Evolutionary conservation across 805 yeast species (phyloP).

Genomic region (Monosporozyma solicola): DNA sequence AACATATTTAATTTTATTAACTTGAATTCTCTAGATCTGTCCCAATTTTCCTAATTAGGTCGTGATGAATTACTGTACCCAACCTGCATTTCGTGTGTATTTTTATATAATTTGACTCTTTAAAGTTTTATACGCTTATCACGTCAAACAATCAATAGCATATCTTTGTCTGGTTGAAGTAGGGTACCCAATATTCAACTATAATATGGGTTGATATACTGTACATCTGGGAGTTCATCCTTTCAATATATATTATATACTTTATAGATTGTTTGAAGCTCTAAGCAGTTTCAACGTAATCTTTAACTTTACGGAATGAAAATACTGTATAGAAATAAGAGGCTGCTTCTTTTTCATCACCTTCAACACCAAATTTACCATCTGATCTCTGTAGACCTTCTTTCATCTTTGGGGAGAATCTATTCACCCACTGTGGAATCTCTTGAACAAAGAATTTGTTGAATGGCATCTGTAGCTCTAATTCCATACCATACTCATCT

Average conservation of each 20-base stretch:
- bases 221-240: background rate
- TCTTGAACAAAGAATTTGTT: conserved; percentile 75
- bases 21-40: background rate
- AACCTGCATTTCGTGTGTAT: background rate
- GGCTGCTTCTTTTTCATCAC: conserved; percentile 82
- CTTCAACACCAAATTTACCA: conserved; percentile 80
- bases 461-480: conserved; percentile 68
- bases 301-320: conserved; percentile 59
- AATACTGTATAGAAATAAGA: conserved; percentile 78
- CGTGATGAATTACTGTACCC: background rate
- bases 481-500: conserved; percentile 67
- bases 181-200: background rate
- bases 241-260: background rate
- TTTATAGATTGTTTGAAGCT: background rate
- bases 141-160: background rate
- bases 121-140: background rate
- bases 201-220: background rate
- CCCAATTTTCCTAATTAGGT: background rate
- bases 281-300: conserved; percentile 6
- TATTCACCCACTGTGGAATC: conserved; percentile 54
- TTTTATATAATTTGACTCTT: background rate
- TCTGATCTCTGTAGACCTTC: conserved; percentile 67
- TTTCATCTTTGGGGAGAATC: conserved; percentile 49
- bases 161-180: background rate
- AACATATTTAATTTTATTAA: too few species aligned